Base-by-base conservation (phyloP, 1,284 basidiomycete genomes). In the Cystobasidium sp. region DNA sequence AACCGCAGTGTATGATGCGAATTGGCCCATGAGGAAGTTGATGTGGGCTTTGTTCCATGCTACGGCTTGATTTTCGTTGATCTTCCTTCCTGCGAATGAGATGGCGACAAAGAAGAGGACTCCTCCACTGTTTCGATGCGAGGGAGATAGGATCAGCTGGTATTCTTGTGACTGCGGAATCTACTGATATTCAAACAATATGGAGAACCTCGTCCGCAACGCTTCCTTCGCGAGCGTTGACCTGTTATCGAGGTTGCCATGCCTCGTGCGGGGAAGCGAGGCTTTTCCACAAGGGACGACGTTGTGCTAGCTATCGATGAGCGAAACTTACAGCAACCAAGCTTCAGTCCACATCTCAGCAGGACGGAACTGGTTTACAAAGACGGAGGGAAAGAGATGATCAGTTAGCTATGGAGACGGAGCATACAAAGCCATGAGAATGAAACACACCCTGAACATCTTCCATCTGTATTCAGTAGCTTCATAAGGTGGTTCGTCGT, bases 1-100 rank as follows among this genome's bases (percentile, higher is more conserved):
- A 6, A 44, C 62, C 6, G 52, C 49, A 20, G 47, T 43, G 70
- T 64, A 73, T 10, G 70, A 73, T 16, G 70, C 56, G 41, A 73
- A 73, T n/a, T 66, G 24, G n/a, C 66, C 63, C 9, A 20, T 49
- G 20, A 73, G 63, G 41, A 55, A 37, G 18, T 41, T 24, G 41
- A 73, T 65, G 52, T 65, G 12, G 18, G 70, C 70, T 55, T 66
- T 73, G 49, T 62, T 64, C 70, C 70, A 73, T 24, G 70, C 70
- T 24, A 73, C 37, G 24, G 70, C 70, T 55, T 73, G 62, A 14
- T 43, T 39, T 41, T 73, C 49, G 51, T 66, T 73, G 47, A 52
- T 44, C 46, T 63, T 47, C 62, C 62, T 56, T 41, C 70, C 70
- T 39, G 24, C 59, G 46, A 73, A 46, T 9, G 70, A 73, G 44